A percentile compares a stretch with the other conserved stretches of the same genome.
phyloP scores from a whole-genome alignment of 805 yeast species.

The Phaffomyces thermotolerans region DNA sequence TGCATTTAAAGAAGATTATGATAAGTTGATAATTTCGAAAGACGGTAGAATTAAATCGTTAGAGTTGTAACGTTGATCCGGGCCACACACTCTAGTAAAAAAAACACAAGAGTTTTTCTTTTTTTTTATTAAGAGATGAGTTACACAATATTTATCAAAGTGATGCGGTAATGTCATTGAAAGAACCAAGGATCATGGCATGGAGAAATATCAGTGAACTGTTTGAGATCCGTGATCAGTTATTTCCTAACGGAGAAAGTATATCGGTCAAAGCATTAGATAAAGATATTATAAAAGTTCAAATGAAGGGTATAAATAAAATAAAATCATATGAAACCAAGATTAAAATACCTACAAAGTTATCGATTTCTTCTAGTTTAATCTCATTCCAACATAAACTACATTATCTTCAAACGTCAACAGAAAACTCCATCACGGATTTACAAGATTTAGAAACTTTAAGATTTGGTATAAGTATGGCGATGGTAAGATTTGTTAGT shows the following conservation, averaged over 20 bases:
- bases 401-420: too few relatives aligned
- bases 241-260: not conserved
- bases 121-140: too few relatives aligned
- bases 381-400: slow-evolving; percentile 6
- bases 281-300: not conserved
- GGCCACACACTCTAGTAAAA: not conserved
- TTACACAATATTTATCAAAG: too few relatives aligned
- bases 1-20: not conserved
- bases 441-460: not conserved
- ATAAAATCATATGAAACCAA: slow-evolving; percentile 14
- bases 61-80: not conserved
- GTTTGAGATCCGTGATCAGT: not conserved
- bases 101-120: too few relatives aligned
- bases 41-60: slow-evolving; percentile 1
- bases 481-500: slow-evolving; percentile 79
- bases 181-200: not conserved
- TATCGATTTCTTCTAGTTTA: slow-evolving; percentile 14
- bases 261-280: not conserved
- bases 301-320: slow-evolving; percentile 8
- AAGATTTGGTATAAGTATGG: slow-evolving; percentile 37
- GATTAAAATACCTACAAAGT: slow-evolving; percentile 13
- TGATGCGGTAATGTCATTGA: not conserved
- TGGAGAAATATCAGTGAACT: not conserved
- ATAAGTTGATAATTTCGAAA: not conserved
- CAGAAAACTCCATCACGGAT: too few relatives aligned